Percentiles rank a stretch among this genome's conserved stretches.
Conservation (phyloP, 495 filamentous ascomycete genomes). For the Parachaetomium inaequale region DNA sequence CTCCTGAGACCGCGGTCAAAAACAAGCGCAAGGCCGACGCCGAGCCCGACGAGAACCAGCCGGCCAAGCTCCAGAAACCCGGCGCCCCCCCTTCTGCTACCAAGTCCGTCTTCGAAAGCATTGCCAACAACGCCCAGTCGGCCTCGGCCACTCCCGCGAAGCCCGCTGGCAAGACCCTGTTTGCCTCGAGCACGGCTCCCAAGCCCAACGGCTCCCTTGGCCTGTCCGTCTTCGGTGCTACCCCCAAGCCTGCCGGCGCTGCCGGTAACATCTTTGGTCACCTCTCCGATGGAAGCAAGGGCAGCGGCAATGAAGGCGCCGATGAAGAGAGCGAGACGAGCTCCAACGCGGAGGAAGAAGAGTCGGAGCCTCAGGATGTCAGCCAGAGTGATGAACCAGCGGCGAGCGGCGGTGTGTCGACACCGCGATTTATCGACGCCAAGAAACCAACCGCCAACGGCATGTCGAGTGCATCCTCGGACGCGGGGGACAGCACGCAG, state of each 20-base stretch:
- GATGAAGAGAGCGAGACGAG: conserved; percentile 49
- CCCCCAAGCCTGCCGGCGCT: conserved; percentile 22
- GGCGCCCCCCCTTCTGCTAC: conserved; percentile 41
- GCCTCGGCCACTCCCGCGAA: conserved; percentile 23
- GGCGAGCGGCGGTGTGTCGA: conserved; percentile 35
- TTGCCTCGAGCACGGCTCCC: conserved; percentile 17
- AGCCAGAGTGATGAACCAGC: conserved; percentile 31
- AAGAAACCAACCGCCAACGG: conserved; percentile 23
- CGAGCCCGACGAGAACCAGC: conserved; percentile 52
- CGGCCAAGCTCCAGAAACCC: conserved; percentile 58
- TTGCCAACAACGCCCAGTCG: conserved; percentile 35
- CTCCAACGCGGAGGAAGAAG: conserved; percentile 41
- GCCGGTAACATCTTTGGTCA: conserved; percentile 59
- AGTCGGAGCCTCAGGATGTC: conserved; percentile 40
- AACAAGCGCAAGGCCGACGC: conserved; percentile 46
- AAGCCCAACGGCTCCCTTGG: conserved; percentile 22
- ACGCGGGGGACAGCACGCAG: conserved; percentile 35
- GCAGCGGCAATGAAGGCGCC: conserved; percentile 43
- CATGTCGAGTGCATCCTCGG: conserved; percentile 32
- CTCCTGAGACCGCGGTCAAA: conserved; percentile 26
- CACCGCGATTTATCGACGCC: conserved; percentile 29
- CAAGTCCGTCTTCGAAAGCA: conserved; percentile 46
- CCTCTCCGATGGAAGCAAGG: conserved; percentile 52
- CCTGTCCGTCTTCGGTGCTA: conserved; percentile 30
- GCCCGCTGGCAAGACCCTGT: conserved; percentile 30